Evolutionary conservation across 2,329 filamentous ascomycete species (phyloP).

Genomic region (Akanthomyces muscarius): DNA sequence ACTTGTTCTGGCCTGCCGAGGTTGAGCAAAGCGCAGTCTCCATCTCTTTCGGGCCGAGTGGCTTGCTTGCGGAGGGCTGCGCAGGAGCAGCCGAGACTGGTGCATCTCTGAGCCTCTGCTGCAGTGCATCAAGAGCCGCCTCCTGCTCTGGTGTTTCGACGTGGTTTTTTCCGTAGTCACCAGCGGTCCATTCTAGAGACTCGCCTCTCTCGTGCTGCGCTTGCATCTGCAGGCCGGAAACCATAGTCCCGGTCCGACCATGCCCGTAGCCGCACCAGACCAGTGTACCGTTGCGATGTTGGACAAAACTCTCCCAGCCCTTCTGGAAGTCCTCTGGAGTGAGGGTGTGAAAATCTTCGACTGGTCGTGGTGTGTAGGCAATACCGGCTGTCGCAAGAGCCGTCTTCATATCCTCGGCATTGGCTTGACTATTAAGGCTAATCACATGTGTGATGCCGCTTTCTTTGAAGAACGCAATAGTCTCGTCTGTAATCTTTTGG

Average conservation of each 20-base stretch:
- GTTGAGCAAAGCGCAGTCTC: not conserved
- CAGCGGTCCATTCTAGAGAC: not conserved
- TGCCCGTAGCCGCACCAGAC: not conserved
- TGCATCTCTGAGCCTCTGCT: not conserved
- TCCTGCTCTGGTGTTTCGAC: not conserved
- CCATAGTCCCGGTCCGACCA: not conserved
- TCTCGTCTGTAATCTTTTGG: not conserved
- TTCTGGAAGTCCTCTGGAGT: not conserved
- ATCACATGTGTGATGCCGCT: not conserved
- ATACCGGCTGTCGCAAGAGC: not conserved
- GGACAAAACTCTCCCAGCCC: not conserved
- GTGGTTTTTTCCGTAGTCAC: not conserved
- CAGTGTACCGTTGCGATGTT: not conserved
- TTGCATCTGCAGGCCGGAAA: not conserved
- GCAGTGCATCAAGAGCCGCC: not conserved
- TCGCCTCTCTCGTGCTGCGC: not conserved
- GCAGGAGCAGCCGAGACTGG: no score
- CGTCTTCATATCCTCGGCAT: not conserved
- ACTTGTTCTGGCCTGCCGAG: no score
- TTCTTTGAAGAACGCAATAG: not conserved
- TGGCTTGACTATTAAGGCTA: not conserved
- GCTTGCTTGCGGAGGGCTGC: no score
- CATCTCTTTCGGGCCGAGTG: no score
- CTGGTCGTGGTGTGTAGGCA: not conserved
- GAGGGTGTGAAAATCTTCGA: not conserved